phyloP scores from a whole-genome alignment of 306 rosid genomes.

The Lathyrus aphaca region DNA sequence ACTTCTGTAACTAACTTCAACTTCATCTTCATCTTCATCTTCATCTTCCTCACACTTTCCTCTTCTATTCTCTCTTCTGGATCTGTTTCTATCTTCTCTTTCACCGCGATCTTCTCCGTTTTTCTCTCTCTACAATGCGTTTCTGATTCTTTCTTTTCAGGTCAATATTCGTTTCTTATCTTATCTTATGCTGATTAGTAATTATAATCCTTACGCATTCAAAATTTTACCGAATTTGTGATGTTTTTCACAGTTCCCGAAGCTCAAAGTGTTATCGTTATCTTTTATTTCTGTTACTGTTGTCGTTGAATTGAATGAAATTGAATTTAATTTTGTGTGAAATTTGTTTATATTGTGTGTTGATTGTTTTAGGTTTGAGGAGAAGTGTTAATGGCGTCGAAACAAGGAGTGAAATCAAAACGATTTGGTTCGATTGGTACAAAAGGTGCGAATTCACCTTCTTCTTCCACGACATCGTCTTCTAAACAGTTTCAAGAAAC shows the following conservation, averaged over 20 bases:
- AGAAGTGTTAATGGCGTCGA: constrained; percentile 69
- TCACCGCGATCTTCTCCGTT: constrained; percentile 49
- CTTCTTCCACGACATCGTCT: constrained; percentile 87
- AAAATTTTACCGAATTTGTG: not conserved
- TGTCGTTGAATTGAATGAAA: constrained; percentile 24
- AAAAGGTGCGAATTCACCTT: constrained; percentile 70
- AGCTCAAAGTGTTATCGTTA: not conserved
- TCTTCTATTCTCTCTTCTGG: constrained; percentile 49
- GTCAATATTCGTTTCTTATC: constrained; percentile 47
- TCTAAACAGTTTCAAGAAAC: constrained; percentile 76
- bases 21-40: constrained; percentile 15
- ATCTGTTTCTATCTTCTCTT: constrained; percentile 51
- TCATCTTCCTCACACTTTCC: constrained; percentile 33
- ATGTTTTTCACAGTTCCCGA: too few relatives aligned
- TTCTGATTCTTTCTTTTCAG: constrained; percentile 52
- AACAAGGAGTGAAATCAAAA: constrained; percentile 60
- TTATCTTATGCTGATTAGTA: constrained; percentile 4
- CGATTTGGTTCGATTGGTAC: constrained; percentile 49
- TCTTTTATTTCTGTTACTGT: constrained; percentile 14
- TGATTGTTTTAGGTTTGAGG: constrained; percentile 56
- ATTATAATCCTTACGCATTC: not conserved
- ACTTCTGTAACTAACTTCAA: constrained; percentile 24
- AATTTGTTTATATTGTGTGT: constrained; percentile 11
- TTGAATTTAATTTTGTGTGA: not conserved
- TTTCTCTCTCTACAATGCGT: constrained; percentile 50